Percentiles rank a stretch among this genome's conserved stretches.
These are phyloP conservation scores for Coix lacrymajobi DNA, from an alignment of 176 grass and related monocot genomes.

Conservation along the genomic window DNA sequence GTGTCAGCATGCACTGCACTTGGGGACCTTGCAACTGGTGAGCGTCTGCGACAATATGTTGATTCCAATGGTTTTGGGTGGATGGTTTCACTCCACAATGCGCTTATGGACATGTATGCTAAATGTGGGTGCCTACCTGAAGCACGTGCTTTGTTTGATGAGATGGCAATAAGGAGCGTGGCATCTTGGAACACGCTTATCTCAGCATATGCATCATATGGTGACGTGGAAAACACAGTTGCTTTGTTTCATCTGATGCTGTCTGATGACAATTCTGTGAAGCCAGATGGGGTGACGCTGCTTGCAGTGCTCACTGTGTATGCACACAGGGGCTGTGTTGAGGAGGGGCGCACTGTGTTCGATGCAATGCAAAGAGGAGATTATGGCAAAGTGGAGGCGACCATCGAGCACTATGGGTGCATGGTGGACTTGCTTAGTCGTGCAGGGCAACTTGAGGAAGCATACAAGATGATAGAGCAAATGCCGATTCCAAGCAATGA, in stretches of 20 bases:
- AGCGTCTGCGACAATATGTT: conserved; percentile 27
- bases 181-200: conserved; percentile 55
- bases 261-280: conserved; percentile 16
- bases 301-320: conserved; percentile 40
- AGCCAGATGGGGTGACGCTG: conserved; percentile 42
- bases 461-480: conserved; percentile 38
- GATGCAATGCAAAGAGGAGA: conserved; percentile 24
- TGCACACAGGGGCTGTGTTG: conserved; percentile 41
- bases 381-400: conserved; percentile 30
- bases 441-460: conserved; percentile 47
- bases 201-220: conserved; percentile 47
- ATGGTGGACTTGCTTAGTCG: conserved; percentile 60
- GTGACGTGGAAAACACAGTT: conserved; percentile 25
- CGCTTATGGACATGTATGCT: conserved; percentile 60
- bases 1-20: conserved; percentile 53
- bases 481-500: conserved; percentile 44
- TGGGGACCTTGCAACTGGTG: conserved; percentile 50
- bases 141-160: conserved; percentile 42
- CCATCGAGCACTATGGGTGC: conserved; percentile 55
- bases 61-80: conserved; percentile 48
- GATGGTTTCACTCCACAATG: conserved; percentile 54
- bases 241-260: conserved; percentile 47
- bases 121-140: conserved; percentile 45
- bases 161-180: conserved; percentile 25
- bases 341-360: conserved; percentile 39